Conservation (phyloP, 225 moss, liverwort and hornwort species). For the Polytrichum formosum region DNA sequence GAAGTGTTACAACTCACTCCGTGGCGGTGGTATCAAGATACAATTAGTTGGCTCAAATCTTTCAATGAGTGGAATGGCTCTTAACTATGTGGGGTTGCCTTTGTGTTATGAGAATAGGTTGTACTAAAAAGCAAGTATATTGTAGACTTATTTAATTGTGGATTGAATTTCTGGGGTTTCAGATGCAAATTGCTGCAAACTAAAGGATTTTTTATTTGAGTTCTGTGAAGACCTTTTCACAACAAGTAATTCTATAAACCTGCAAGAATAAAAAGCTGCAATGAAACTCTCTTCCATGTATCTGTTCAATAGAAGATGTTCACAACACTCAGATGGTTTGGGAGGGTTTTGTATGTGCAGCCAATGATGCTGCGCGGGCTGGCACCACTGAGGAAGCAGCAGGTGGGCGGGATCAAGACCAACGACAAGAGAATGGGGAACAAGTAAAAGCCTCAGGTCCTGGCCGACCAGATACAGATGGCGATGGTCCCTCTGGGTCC, state of each 20-base stretch:
- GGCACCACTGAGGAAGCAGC: conserved; percentile 35
- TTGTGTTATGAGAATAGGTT: too few species aligned
- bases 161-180: too few species aligned
- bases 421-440: conserved; percentile 50
- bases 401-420: conserved; percentile 51
- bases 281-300: background rate
- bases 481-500: conserved; percentile 45
- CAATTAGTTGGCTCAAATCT: too few species aligned
- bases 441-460: conserved; percentile 30
- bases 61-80: too few species aligned
- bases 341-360: conserved; percentile 16
- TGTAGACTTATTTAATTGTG: too few species aligned
- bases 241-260: background rate
- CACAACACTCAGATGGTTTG: background rate
- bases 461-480: conserved; percentile 47
- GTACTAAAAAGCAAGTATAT: too few species aligned
- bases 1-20: background rate
- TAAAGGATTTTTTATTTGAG: too few species aligned
- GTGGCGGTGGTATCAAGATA: too few species aligned
- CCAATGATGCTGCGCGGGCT: conserved; percentile 34
- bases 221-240: too few species aligned
- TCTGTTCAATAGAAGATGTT: background rate
- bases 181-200: too few species aligned
- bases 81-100: too few species aligned
- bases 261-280: background rate